Base-by-base conservation (phyloP, 139 green algal species). In the Diplosphaera chodatii region DNA sequence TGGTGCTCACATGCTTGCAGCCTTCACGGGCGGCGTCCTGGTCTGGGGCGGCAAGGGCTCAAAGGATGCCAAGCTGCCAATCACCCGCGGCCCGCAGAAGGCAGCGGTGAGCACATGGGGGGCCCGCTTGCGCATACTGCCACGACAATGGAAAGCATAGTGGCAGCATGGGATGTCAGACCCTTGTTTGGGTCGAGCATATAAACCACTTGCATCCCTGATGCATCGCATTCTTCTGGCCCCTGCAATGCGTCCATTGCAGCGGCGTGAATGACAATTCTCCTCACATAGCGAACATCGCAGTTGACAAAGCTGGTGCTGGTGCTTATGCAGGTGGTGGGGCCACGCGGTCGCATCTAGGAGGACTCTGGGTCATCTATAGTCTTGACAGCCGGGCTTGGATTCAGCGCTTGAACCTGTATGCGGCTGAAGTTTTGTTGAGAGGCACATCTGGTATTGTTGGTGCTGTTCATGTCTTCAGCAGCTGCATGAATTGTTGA, bases 1-100 rank as follows among this genome's bases (percentile, higher is more conserved):
- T 59, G 48, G 27, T 77, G 40, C 37, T 29, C 55, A n/a, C n/a
- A n/a, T n/a, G n/a, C 21, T 25, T 63, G 71, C 82, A 91, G 86
- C 63, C 25, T 82, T 82, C 32, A 73, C 80, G 41, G 84, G 32
- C 25, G 82, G 80, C 73, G 84, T 97, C 67, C 72, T 89, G 31
- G 66, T 82, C 8, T 98, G 79, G 74, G 92, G 92, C 74, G 70
- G 77, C 40, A 95, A 94, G 81, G 88, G 91, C 73, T 70, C 88
- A 25, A 88, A 89, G 76, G 84, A 94, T 66, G 78, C 84, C 20
- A 80, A 87, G 30, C 89, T 99, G 55, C 92, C 95, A 59, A 99
- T 99, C 83, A 92, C 87, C 56, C 79, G 84, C 22, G 92, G 91
- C 40, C 94, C 94, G 41, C 72, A 91, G 80, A 79, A 92, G 82